A percentile compares a stretch with the other conserved stretches of the same genome.
Conservation (phyloP, 2,329 filamentous ascomycete genomes). For the Gliomastix tumulicola region DNA sequence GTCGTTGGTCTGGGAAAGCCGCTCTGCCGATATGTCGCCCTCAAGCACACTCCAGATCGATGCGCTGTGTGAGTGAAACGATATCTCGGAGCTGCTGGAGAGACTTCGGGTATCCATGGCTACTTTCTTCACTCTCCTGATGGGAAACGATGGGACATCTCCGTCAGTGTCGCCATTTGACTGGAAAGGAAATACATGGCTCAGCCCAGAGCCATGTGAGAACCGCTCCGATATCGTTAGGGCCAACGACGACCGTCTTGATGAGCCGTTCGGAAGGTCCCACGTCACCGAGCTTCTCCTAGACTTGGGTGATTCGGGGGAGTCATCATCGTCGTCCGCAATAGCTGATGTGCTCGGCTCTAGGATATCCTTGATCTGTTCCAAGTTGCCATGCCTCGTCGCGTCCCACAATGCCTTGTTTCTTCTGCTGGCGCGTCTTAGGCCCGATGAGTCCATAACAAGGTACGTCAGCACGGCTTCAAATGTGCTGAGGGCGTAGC, state of each 20-base stretch:
- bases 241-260: slow-evolving; percentile 32
- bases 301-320: slow-evolving; percentile 26
- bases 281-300: slow-evolving; percentile 39
- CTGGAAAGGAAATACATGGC: slow-evolving; percentile 91
- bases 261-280: slow-evolving; percentile 37
- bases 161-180: slow-evolving; percentile 34
- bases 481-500: slow-evolving; percentile 91
- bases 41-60: slow-evolving; percentile 69
- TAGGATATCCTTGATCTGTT: slow-evolving; percentile 70
- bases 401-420: slow-evolving; percentile 89
- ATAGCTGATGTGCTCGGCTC: slow-evolving; percentile 56
- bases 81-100: slow-evolving; percentile 79
- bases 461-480: slow-evolving; percentile 91
- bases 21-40: slow-evolving; percentile 79
- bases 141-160: slow-evolving; percentile 18
- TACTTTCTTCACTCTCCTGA: slow-evolving; percentile 65
- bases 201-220: slow-evolving; percentile 52
- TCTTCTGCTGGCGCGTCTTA: slow-evolving; percentile 77
- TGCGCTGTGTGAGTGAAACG: slow-evolving; percentile 71
- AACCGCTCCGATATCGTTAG: slow-evolving; percentile 40
- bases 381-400: slow-evolving; percentile 67
- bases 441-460: slow-evolving; percentile 68
- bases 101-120: slow-evolving; percentile 86
- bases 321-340: slow-evolving; percentile 35
- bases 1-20: slow-evolving; percentile 64